These are phyloP conservation scores for Wolfiporia cocos DNA, from an alignment of 1,284 basidiomycete species.

Conservation along the genomic window DNA sequence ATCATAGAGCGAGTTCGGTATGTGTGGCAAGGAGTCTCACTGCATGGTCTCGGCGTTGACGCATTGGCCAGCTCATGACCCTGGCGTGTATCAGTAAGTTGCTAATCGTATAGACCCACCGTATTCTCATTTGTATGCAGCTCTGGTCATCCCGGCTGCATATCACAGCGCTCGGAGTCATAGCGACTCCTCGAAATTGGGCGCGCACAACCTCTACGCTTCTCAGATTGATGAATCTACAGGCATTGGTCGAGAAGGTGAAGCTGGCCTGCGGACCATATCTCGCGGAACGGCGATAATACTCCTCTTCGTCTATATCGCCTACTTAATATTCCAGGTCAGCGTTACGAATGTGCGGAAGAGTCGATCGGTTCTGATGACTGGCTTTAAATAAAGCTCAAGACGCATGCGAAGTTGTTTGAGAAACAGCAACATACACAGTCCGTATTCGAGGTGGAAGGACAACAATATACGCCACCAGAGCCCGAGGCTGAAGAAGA, in stretches of 20 bases:
- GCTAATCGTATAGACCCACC: background rate
- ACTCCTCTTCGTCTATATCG: slow-evolving; percentile 76
- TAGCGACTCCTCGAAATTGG: too few species aligned
- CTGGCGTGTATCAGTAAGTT: slow-evolving; percentile 79
- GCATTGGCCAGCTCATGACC: slow-evolving; percentile 66
- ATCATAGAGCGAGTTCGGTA: slow-evolving; percentile 54
- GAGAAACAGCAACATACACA: slow-evolving; percentile 10
- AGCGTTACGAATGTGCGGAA: slow-evolving; percentile 12
- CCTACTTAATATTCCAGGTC: slow-evolving; percentile 80
- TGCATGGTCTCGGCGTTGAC: slow-evolving; percentile 10
- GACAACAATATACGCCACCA: too few species aligned
- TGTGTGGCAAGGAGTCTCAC: too few species aligned
- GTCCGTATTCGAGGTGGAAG: too few species aligned
- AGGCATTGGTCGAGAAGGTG: too few species aligned
- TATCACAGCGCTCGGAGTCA: slow-evolving; percentile 52
- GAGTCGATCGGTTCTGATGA: background rate
- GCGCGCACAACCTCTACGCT: slow-evolving; percentile 14
- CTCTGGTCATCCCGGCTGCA: slow-evolving; percentile 89
- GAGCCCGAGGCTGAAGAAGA: slow-evolving; percentile 42
- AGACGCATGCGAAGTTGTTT: slow-evolving; percentile 23
- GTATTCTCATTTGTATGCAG: slow-evolving; percentile 27
- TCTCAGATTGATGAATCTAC: slow-evolving; percentile 23
- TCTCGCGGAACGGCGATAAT: slow-evolving; percentile 84
- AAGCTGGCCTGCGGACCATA: slow-evolving; percentile 63
- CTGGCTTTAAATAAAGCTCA: slow-evolving; percentile 35